Evolutionary conservation across 257 asterid genomes (phyloP), one percentile per base, ranked within the genome.

Genomic region (Anisodus tanguticus): DNA sequence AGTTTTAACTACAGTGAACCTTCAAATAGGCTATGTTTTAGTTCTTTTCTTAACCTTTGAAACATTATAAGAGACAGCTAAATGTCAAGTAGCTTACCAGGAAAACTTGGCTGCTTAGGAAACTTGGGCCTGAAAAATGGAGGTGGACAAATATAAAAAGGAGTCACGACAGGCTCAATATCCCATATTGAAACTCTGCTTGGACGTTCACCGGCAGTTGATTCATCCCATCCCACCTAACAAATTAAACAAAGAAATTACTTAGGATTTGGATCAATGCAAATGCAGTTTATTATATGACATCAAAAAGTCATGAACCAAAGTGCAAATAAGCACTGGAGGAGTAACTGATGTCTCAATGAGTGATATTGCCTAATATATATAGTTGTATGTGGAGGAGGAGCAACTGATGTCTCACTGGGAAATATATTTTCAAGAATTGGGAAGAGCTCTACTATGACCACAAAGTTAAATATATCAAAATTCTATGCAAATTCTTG

Each of bases 201-300:
- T 69, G 98, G 98, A 43, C 98, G 97, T 64, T 97, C 99, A 54
- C 99, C 98, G 64, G 98, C 98, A 15, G 97, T 93, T 9, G 99
- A 93, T 88, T 95, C 99, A 82, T 97, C 99, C 99, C 99, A 97
- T 82, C 98, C 99, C 69, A 97, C 97, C 99, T 96, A 86, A 83
- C 78, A 63, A 76, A 81, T 26, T 31, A 77, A 53, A 31, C 8
- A 13, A 53, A 53, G 49, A 26, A 77, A 53, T 76, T 26, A 8
- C 4, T 77, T 9, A 77, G 64, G 64, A 77, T 8, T 31, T 53
- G 12, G 31, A 53, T 22, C 43, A 49, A 76, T 22, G 47, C 47
- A 77, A 47, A 49, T 49, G 60, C 1, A 77, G 81, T 77, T 77
- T 37, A 57, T 55, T 13, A 31, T 51, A 12, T 39, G 15, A 19